These are phyloP conservation scores for Wickerhamiella pararugosa DNA, from an alignment of 1,139 yeast genomes.

Conservation along the genomic window DNA sequence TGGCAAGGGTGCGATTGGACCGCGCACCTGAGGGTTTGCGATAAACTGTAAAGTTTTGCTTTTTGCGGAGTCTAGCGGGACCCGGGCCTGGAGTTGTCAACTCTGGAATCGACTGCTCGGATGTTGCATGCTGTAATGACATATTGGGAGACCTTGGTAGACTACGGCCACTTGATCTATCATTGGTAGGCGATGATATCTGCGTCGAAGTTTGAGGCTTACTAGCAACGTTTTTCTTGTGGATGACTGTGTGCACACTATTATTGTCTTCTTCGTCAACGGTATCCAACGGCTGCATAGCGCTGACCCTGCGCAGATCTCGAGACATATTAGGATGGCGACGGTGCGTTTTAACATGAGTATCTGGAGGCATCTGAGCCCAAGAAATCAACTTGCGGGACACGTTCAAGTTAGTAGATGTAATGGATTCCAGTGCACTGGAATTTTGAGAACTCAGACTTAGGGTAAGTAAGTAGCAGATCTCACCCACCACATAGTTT, in stretches of 20 bases:
- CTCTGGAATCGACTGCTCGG: neutral
- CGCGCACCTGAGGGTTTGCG: neutral
- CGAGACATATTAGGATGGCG: slow-evolving; percentile 7
- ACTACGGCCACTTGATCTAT: too few relatives aligned
- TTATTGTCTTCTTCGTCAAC: neutral
- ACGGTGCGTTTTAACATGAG: neutral
- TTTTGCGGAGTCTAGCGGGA: slow-evolving; percentile 2
- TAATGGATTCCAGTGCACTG: slow-evolving; percentile 16
- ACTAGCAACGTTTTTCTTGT: too few relatives aligned
- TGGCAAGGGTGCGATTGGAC: slow-evolving; percentile 4
- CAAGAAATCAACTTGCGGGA: slow-evolving; percentile 18
- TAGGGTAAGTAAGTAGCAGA: slow-evolving; percentile 23
- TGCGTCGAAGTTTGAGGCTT: too few relatives aligned
- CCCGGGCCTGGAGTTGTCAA: neutral
- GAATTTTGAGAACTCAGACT: slow-evolving; percentile 21
- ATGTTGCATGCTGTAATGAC: neutral
- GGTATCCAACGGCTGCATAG: neutral
- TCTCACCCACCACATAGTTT: slow-evolving; percentile 19
- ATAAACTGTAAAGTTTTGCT: slow-evolving; percentile 1
- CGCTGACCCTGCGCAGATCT: neutral
- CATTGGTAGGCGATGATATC: too few relatives aligned
- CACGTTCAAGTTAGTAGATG: slow-evolving; percentile 17
- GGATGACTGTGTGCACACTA: too few relatives aligned
- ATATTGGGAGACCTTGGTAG: neutral
- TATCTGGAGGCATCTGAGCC: slow-evolving; percentile 15